These are phyloP conservation scores for Aspergillus amoenus DNA, from an alignment of 2,329 filamentous ascomycete species.

Conservation along the genomic window DNA sequence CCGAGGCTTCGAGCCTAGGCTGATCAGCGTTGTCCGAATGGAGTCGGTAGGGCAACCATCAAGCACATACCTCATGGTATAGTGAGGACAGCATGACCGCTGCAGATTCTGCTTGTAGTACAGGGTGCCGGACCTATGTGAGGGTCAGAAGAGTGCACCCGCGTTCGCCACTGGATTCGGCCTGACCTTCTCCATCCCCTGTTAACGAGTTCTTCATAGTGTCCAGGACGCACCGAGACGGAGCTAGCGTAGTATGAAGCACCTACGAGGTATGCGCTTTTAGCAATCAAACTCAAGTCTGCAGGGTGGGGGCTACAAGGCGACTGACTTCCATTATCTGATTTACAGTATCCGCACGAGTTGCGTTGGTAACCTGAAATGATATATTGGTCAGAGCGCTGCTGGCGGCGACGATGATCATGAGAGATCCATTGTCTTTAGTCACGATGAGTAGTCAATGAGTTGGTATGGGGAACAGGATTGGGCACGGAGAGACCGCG, in stretches of 20 bases:
- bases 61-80: slow-evolving; percentile 45
- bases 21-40: slow-evolving; percentile 10
- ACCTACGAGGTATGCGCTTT: slow-evolving; percentile 29
- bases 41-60: not conserved
- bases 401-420: not conserved
- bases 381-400: slow-evolving; percentile 10
- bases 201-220: slow-evolving; percentile 50
- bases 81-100: slow-evolving; percentile 87
- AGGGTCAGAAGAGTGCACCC: slow-evolving; percentile 7
- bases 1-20: slow-evolving; percentile 41
- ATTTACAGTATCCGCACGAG: slow-evolving; percentile 51
- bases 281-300: slow-evolving; percentile 9
- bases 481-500: slow-evolving; percentile 1
- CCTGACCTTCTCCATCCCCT: slow-evolving; percentile 50
- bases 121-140: slow-evolving; percentile 45
- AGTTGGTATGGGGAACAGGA: not conserved
- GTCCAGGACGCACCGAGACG: slow-evolving; percentile 42
- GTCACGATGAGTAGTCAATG: slow-evolving; percentile 11
- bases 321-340: slow-evolving; percentile 45
- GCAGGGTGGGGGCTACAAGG: slow-evolving; percentile 12
- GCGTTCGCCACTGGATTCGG: not conserved
- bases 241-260: slow-evolving; percentile 49
- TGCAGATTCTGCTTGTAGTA: slow-evolving; percentile 60
- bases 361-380: slow-evolving; percentile 47
- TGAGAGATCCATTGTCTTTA: slow-evolving; percentile 4